Base-by-base conservation (phyloP, 2,329 filamentous ascomycete species). In the Alternaria ethzedia region DNA sequence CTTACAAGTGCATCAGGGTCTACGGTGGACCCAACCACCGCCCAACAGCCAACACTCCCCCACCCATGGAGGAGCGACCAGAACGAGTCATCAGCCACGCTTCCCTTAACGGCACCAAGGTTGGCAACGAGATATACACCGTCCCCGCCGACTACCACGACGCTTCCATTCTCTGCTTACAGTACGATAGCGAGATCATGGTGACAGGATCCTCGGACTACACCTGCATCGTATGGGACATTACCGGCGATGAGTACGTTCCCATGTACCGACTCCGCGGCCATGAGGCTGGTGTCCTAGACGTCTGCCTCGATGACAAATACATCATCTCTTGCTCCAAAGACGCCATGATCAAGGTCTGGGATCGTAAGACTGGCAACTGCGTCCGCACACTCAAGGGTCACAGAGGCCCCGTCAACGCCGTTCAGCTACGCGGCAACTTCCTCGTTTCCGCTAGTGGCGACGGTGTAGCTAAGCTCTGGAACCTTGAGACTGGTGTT, bases 251-350 rank as follows among this genome's bases (percentile, higher is more conserved):
- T 62, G 69, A 78, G 12, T 80, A 73, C 51, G 63, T 73, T 8
- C 94, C 96, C 0, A 88, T 97, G 63, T 89, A 88, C 54, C 91
- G 93, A 30, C 89, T 99, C 13, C 83, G 84, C 32, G 89, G 91
- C 66, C 96, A 99, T 82, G 88, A 88, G 6, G 93, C 93, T 5
- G 95, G 96, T 55, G 94, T 99, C 43, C 87, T 99, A 13, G 96
- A 99, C 77, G 89, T 99, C 10, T 95, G 93, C 68, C 95, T 99
- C 69, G 94, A 99, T 78, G 88, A 93, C 68, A 90, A 91, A 72
- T 91, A 97, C 81, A 97, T 99, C 73, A 91, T 98, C 54, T 97
- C 95, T 6, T 99, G 96, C 84, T 97, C 93, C 78, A 99, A 99
- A 81, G 96, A 99, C 81, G 89, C 91, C 44, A 94, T 88, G 66